phyloP scores from a whole-genome alignment of 2,329 filamentous ascomycete species.

The Alternaria burnsii region DNA sequence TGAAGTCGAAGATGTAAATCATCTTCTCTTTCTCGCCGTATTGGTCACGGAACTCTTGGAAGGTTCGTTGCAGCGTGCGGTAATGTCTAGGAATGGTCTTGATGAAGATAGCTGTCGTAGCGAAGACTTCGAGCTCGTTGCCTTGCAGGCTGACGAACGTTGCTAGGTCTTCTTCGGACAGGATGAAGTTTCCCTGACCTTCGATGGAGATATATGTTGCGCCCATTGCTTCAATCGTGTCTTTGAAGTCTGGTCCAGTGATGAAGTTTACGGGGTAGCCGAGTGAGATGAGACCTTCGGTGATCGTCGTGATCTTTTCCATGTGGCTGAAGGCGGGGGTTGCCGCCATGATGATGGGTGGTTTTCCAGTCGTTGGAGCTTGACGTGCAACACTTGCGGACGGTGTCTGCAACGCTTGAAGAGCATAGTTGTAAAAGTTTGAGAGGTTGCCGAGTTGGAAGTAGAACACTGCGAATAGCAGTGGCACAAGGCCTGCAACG shows the following conservation, averaged over 20 bases:
- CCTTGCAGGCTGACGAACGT: slow-evolving; percentile 33
- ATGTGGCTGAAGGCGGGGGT: slow-evolving; percentile 31
- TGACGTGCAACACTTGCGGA: not conserved
- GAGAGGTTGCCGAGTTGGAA: slow-evolving; percentile 1
- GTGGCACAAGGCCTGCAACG: not conserved
- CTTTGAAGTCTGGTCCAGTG: slow-evolving; percentile 48
- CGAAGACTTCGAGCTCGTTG: slow-evolving; percentile 41
- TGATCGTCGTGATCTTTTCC: slow-evolving; percentile 40
- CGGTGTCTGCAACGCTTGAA: not conserved
- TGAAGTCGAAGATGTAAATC: slow-evolving; percentile 55
- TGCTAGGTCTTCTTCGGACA: slow-evolving; percentile 25
- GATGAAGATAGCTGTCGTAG: slow-evolving; percentile 49
- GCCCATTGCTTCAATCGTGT: slow-evolving; percentile 34
- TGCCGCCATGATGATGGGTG: slow-evolving; percentile 30
- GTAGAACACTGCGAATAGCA: not conserved
- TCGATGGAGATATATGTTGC: slow-evolving; percentile 18
- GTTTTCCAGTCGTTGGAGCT: slow-evolving; percentile 4
- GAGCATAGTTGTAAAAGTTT: not conserved
- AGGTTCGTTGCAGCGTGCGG: slow-evolving; percentile 44
- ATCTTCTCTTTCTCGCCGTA: slow-evolving; percentile 50
- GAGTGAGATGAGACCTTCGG: slow-evolving; percentile 48
- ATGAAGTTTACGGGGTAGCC: slow-evolving; percentile 57
- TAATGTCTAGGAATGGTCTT: slow-evolving; percentile 46
- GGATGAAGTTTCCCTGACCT: slow-evolving; percentile 11
- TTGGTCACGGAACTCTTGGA: slow-evolving; percentile 34